These are phyloP conservation scores for Clonostachys sp. DNA, from an alignment of 2,329 filamentous ascomycete genomes.

Conservation along the genomic window DNA sequence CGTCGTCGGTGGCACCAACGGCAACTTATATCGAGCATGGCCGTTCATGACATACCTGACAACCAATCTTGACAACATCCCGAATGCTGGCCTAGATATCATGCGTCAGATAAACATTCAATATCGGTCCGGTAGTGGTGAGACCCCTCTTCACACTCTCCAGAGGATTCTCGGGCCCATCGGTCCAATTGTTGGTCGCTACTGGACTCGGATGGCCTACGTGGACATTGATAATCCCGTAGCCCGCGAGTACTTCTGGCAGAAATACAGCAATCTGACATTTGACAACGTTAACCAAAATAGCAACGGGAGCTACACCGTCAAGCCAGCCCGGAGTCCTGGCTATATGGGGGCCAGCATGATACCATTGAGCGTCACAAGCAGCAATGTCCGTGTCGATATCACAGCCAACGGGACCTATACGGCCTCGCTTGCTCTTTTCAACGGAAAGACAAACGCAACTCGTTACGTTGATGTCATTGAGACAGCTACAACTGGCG, in stretches of 20 bases:
- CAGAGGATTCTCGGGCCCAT: constrained; percentile 22
- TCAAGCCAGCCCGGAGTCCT: no score
- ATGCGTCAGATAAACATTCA: constrained; percentile 35
- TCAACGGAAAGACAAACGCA: no score
- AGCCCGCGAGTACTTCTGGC: constrained; percentile 28
- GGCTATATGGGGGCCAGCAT: no score
- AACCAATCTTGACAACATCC: constrained; percentile 38
- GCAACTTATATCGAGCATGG: constrained; percentile 48
- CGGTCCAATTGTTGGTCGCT: constrained; percentile 37
- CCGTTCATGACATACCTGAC: constrained; percentile 43
- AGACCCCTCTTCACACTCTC: constrained; percentile 42
- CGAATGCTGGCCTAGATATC: constrained; percentile 31
- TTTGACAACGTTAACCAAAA: constrained; percentile 33
- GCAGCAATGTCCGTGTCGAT: no score
- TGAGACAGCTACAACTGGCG: no score
- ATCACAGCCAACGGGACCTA: no score
- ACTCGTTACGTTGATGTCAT: no score
- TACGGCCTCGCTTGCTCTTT: no score
- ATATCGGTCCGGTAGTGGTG: constrained; percentile 37
- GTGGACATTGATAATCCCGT: constrained; percentile 40
- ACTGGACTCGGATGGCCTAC: constrained; percentile 49
- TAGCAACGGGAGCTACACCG: constrained; percentile 20
- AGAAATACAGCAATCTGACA: constrained; percentile 26
- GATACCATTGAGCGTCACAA: no score
- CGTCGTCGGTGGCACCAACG: constrained; percentile 33